Base-by-base conservation (phyloP, 331 rosid genomes). In the Quercus phellos region DNA sequence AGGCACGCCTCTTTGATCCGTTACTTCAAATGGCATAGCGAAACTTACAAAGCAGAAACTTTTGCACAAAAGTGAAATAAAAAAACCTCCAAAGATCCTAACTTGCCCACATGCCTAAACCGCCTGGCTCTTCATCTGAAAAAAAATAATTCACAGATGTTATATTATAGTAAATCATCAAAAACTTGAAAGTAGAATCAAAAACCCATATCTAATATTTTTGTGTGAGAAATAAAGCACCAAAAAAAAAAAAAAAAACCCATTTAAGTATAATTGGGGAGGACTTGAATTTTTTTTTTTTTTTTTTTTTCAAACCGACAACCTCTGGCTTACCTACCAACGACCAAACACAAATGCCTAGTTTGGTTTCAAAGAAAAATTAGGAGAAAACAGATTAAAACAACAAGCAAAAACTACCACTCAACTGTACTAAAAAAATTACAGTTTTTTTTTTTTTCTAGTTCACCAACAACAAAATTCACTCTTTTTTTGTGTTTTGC, bases 1-100 rank as follows among this genome's bases (percentile, higher is more conserved):
- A 55, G 92, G 82, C 74, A 87, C 85, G 27, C 87, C 87, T 78
- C 88, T 87, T 78, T 84, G 90, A 79, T 92, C 94, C 93, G 85
- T 85, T 69, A 88, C 60, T 85, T 90, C 88, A 81, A 83, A 92
- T 79, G 94, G 91, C 97, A 92, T 92, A 81, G 77, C 82, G 84
- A 77, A 79, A 78, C 77, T 76, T 78, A 50, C 32, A 78, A 79
- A 79, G 81, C 83, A 60, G 82, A 76, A 67, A 80, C 60, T 42
- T 63, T 78, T 69, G 51, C 74, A 80, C 60, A 22, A 70, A 43
- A 77, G 6, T 60, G 17, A 78, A 54, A 59, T 71, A 80, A 46
- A 58, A 59, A 71, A 81, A 38, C 46, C 55, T 53, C 51, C 72
- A 74, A 84, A 75, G 61, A 35, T 73, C 70, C 69, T 80, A 73